Percentiles rank a stretch among this genome's conserved stretches.
These are phyloP conservation scores for Tetrapisispora taiwanensis DNA, from an alignment of 805 yeast species.

Conservation along the genomic window DNA sequence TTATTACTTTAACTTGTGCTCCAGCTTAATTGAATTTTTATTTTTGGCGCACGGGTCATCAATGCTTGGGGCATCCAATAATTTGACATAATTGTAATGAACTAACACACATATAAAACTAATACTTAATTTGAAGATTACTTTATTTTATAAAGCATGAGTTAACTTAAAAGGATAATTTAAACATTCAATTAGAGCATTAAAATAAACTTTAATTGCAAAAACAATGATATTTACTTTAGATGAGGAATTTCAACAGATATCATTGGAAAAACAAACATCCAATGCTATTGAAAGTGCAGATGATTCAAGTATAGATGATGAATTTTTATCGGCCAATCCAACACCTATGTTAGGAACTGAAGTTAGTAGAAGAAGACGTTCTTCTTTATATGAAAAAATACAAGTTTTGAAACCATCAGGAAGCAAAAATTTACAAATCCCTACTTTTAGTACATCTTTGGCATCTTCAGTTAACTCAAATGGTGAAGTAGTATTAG, in stretches of 20 bases:
- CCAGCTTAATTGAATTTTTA: no score
- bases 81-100: no score
- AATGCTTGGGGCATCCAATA: no score
- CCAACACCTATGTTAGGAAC: not conserved
- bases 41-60: no score
- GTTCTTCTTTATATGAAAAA: conserved; percentile 24
- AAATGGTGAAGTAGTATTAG: not conserved
- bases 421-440: conserved; percentile 7
- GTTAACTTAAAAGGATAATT: no score
- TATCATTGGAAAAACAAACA: conserved; percentile 3
- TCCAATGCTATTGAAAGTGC: conserved; percentile 1
- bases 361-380: conserved; percentile 13
- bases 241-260: conserved; percentile 17
- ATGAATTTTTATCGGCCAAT: not conserved
- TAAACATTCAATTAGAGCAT: no score
- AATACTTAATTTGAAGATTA: no score
- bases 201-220: no score
- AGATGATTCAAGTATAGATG: conserved; percentile 4
- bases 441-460: conserved; percentile 1
- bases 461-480: not conserved
- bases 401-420: conserved; percentile 23
- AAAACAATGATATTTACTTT: conserved; percentile 16
- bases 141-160: no score
- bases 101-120: no score
- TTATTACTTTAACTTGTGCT: no score